A percentile compares a stretch with the other conserved stretches of the same genome.
Evolutionary conservation across 2,329 filamentous ascomycete genomes (phyloP).

Genomic region (Fusarium devonianum): DNA sequence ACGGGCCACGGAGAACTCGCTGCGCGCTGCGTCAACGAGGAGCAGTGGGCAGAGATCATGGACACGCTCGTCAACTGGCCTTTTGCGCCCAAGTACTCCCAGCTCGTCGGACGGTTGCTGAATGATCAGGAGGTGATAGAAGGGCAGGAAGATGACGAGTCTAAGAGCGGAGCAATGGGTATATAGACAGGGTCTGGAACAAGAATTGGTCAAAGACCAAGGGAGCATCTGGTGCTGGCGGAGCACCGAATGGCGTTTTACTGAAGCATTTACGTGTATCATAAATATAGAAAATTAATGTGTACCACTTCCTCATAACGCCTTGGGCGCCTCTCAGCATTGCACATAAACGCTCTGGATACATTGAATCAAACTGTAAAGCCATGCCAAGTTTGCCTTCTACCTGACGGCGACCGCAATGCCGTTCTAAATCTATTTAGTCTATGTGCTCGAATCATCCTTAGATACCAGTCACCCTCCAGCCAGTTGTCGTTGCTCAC

Average conservation of each 20-base stretch:
- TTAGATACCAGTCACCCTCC: slow-evolving; percentile 13
- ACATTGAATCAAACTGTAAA: slow-evolving; percentile 25
- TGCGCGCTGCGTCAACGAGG: slow-evolving; percentile 57
- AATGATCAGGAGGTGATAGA: slow-evolving; percentile 40
- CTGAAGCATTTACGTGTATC: neutral
- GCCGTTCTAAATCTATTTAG: slow-evolving; percentile 26
- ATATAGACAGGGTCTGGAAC: too few relatives aligned
- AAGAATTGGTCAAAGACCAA: neutral
- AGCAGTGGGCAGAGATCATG: slow-evolving; percentile 65
- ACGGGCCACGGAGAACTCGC: slow-evolving; percentile 51
- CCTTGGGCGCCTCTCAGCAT: neutral
- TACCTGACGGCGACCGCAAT: slow-evolving; percentile 13
- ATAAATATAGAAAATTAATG: slow-evolving; percentile 1
- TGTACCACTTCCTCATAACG: neutral
- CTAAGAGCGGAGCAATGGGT: slow-evolving; percentile 28
- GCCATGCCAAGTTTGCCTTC: slow-evolving; percentile 10
- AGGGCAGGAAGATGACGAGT: slow-evolving; percentile 37
- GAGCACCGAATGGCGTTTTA: slow-evolving; percentile 2
- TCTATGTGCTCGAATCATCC: slow-evolving; percentile 24
- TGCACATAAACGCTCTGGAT: slow-evolving; percentile 15
- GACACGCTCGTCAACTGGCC: slow-evolving; percentile 72
- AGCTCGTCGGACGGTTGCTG: slow-evolving; percentile 55
- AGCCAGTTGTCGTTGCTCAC: slow-evolving; percentile 18
- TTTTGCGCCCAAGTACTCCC: slow-evolving; percentile 60
- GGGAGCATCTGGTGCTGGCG: neutral